Base-by-base conservation (phyloP, 768 basidiomycete genomes). In the Chiua virens region DNA sequence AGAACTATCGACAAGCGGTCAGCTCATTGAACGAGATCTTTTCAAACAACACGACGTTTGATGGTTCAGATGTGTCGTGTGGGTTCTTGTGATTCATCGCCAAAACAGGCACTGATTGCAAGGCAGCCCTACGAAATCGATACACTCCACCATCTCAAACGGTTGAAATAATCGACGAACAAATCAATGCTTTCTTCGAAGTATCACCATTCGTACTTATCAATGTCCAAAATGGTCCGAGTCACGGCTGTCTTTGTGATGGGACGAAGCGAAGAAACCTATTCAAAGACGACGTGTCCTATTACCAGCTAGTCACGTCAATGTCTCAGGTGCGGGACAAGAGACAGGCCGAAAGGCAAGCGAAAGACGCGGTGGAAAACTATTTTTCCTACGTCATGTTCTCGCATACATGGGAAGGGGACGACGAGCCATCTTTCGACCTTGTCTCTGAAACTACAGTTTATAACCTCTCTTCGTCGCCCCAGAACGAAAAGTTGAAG, bases 361-460 rank as follows among this genome's bases (percentile, higher is more conserved):
- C 59, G 34, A 17, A 39, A 2, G 50, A 43, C 37, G 42, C 5
- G 1, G 47, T 62, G 8, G 38, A 23, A 45, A 47, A 53, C 17
- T 59, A 51, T 17, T 63, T 51, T 40, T 43, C 47, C 30, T 63
- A 62, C 8, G 60, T 52, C 2, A 65, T 61, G 30, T 51, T 63
- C 14, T 63, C 62, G 10, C 63, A 63, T 27, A 63, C 56, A 0
- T 63, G 62, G 62, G 62, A 54, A 2, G 49, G 28, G 15, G 40
- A 52, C 6, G 40, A 52, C 4, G 59, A 64, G 40, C 62, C 61
- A 0, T 45, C 47, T 7, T 60, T 57, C 18, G 52, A 61, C 21
- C 43, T 47, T 18, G 15, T 64, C 11, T n/a, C 48, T 15, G 39
- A 57, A 20, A 27, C 22, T 25, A 52, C 58, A 10, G 34, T 64